Evolutionary conservation across 352 stramenopile genomes (phyloP).

Genomic region (Phytophthora pisi): DNA sequence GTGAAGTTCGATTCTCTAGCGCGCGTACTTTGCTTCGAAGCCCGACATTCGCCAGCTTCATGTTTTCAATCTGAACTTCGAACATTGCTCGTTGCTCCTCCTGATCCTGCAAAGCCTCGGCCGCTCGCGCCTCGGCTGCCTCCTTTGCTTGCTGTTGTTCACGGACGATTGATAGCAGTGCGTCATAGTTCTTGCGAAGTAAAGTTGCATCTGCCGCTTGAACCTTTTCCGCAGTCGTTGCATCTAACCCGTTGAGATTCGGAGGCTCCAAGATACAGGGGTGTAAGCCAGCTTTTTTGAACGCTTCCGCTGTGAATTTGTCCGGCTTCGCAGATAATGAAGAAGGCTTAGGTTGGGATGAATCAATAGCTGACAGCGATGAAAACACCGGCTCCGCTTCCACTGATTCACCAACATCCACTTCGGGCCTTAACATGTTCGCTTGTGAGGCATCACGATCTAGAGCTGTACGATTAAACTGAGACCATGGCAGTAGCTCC

Average conservation of each 20-base stretch:
- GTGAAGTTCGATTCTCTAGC: constrained; percentile 55
- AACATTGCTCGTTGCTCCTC: constrained; percentile 61
- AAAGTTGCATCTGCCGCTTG: constrained; percentile 65
- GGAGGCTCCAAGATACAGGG: constrained; percentile 40
- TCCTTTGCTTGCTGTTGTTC: constrained; percentile 75
- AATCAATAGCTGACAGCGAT: background rate
- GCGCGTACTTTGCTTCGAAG: constrained; percentile 72
- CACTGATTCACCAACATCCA: constrained; percentile 1
- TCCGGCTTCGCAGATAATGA: constrained; percentile 4
- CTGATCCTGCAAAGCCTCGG: constrained; percentile 52
- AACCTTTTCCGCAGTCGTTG: constrained; percentile 50
- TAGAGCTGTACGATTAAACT: constrained; percentile 1
- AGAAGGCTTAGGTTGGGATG: background rate
- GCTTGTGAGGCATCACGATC: background rate
- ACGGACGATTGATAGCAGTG: constrained; percentile 73
- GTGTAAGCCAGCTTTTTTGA: constrained; percentile 37
- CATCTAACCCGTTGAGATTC: constrained; percentile 63
- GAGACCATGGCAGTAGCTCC: constrained; percentile 1
- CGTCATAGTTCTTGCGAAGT: constrained; percentile 81
- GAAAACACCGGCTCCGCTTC: background rate
- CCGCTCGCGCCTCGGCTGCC: constrained; percentile 45
- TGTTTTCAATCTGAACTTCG: constrained; percentile 78
- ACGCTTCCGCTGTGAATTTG: constrained; percentile 13
- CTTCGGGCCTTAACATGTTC: background rate
- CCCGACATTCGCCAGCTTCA: constrained; percentile 68